These are phyloP conservation scores for Colletotrichum sp. DNA, from an alignment of 2,329 filamentous ascomycete species.

Conservation along the genomic window DNA sequence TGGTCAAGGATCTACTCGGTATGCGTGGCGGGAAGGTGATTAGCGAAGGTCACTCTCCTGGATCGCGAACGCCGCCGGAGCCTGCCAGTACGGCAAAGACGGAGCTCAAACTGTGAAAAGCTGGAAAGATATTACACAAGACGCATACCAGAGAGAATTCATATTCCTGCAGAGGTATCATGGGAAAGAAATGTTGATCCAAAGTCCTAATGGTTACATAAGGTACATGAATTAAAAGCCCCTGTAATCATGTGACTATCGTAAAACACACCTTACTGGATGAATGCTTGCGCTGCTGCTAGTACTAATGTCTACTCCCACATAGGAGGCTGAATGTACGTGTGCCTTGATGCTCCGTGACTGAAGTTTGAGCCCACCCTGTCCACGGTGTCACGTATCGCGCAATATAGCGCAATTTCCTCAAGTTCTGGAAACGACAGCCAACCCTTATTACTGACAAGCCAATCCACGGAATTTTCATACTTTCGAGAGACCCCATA, in stretches of 20 bases:
- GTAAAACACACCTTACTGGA: not conserved
- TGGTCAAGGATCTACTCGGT: conserved; percentile 15
- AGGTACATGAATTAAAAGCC: fast-evolving
- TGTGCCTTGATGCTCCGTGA: not conserved
- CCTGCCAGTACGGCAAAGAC: conserved; percentile 6
- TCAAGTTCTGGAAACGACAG: not conserved
- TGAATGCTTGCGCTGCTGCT: not conserved
- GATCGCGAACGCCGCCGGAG: conserved; percentile 1
- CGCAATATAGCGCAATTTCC: not conserved
- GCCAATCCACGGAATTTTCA: not conserved
- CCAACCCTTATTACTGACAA: not conserved
- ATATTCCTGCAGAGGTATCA: not conserved
- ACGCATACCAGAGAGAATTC: not conserved
- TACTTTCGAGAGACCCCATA: fast-evolving
- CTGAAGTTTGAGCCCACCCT: not conserved
- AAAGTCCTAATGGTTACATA: not conserved
- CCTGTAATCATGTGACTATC: not conserved
- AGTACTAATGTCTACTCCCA: not conserved
- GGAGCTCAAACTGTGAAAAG: not conserved
- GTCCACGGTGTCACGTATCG: not conserved
- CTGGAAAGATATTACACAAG: not conserved
- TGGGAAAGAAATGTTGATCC: not conserved
- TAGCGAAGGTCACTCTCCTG: conserved; percentile 2
- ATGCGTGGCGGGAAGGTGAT: not conserved
- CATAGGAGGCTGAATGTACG: not conserved